These are phyloP conservation scores for Trichomonas vaginalis DNA, from an alignment of 208 protist genomes.

Conservation along the genomic window DNA sequence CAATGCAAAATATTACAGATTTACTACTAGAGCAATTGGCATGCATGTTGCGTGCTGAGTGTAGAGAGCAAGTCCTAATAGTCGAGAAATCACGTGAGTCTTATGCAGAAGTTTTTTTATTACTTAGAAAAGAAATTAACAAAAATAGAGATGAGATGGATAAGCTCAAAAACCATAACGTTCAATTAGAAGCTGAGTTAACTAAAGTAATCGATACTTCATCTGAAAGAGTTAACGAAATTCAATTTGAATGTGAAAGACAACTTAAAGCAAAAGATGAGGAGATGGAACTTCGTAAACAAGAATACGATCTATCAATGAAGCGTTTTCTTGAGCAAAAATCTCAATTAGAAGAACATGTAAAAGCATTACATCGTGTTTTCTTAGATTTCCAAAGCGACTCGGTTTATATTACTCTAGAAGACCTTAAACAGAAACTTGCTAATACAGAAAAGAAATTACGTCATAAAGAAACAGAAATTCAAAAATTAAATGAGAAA, in stretches of 20 bases:
- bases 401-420: slow-evolving; percentile 5
- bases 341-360: slow-evolving; percentile 4
- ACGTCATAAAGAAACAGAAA: not conserved
- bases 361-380: slow-evolving; percentile 15
- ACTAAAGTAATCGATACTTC: not conserved
- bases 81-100: not conserved
- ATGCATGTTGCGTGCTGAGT: not conserved
- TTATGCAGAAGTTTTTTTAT: not conserved
- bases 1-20: not conserved
- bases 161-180: not conserved
- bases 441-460: not conserved
- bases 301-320: slow-evolving; percentile 17
- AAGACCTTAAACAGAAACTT: not conserved
- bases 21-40: not conserved
- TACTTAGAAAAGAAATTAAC: not conserved
- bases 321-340: not conserved
- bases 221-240: not conserved
- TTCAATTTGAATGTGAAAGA: not conserved
- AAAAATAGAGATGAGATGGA: not conserved
- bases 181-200: not conserved
- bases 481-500: not conserved
- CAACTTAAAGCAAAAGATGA: not conserved
- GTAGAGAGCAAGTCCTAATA: not conserved
- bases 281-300: not conserved
- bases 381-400: slow-evolving; percentile 12